These are phyloP conservation scores for Xylaria telfairii DNA, from an alignment of 495 filamentous ascomycete species.

Conservation along the genomic window DNA sequence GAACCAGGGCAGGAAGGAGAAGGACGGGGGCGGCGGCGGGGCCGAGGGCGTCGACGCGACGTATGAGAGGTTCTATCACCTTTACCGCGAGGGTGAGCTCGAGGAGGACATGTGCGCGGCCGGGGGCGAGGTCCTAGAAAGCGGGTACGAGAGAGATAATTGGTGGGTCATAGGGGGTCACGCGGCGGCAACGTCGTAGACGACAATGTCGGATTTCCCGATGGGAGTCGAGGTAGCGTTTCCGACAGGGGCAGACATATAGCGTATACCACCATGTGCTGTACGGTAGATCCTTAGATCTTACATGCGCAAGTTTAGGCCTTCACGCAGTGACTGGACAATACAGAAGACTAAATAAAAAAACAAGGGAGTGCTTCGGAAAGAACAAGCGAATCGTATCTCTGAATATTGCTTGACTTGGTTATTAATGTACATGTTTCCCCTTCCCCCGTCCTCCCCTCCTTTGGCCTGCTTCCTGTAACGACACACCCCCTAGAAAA, in stretches of 20 bases:
- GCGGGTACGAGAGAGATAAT: slow-evolving; percentile 96
- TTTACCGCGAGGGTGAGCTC: slow-evolving; percentile 86
- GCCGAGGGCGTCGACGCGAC: slow-evolving; percentile 49
- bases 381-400: slow-evolving; percentile 25
- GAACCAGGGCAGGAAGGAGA: slow-evolving; percentile 38
- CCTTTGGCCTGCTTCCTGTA: slow-evolving; percentile 6
- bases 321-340: slow-evolving; percentile 27
- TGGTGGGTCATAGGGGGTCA: slow-evolving; percentile 75
- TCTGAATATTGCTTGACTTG: slow-evolving; percentile 3
- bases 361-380: slow-evolving; percentile 25
- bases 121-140: slow-evolving; percentile 76
- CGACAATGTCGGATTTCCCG: slow-evolving; percentile 2
- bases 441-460: not conserved
- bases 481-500: slow-evolving; percentile 15
- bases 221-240: slow-evolving; percentile 1
- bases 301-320: slow-evolving; percentile 24
- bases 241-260: slow-evolving; percentile 9
- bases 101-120: slow-evolving; percentile 78
- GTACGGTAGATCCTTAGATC: slow-evolving; percentile 19
- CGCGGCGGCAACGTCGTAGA: slow-evolving; percentile 6
- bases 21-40: slow-evolving; percentile 26
- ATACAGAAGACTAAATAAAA: slow-evolving; percentile 28
- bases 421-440: slow-evolving; percentile 22
- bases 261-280: not conserved
- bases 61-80: slow-evolving; percentile 93